These are phyloP conservation scores for Pterocarpus macrocarpus DNA, from an alignment of 306 rosid species.

Conservation along the genomic window DNA sequence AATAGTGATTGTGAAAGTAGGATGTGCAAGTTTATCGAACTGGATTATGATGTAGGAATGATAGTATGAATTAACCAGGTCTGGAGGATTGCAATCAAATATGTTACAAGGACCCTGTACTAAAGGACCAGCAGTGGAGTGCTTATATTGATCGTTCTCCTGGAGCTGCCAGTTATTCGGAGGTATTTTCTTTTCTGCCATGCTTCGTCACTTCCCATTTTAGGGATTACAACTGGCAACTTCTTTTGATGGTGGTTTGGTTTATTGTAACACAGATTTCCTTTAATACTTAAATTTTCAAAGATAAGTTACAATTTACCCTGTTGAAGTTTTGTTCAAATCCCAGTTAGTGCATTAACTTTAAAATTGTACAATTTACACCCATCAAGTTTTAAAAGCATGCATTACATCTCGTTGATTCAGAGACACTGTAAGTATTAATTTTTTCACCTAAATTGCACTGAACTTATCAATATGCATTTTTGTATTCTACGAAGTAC, in stretches of 20 bases:
- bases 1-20: conserved; percentile 1
- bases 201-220: conserved; percentile 11
- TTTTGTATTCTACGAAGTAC: neutral
- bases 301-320: neutral
- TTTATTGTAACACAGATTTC: conserved; percentile 14
- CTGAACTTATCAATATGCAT: conserved; percentile 3
- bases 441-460: neutral
- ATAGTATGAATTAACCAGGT: conserved; percentile 57
- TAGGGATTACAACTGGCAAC: neutral
- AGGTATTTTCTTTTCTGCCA: conserved; percentile 55
- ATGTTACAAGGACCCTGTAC: conserved; percentile 95
- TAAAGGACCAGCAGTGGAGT: conserved; percentile 91
- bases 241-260: neutral
- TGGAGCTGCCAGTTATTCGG: conserved; percentile 77
- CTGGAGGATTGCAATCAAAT: conserved; percentile 80
- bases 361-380: neutral
- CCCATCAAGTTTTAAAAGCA: conserved; percentile 18
- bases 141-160: conserved; percentile 97
- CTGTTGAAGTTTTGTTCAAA: conserved; percentile 5
- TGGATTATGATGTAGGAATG: conserved; percentile 37
- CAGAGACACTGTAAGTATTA: neutral
- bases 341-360: neutral
- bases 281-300: neutral
- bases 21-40: conserved; percentile 10
- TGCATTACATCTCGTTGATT: neutral